These are phyloP conservation scores for Nakaseomyces uthaithaninus DNA, from an alignment of 1,139 yeast genomes.

Conservation along the genomic window DNA sequence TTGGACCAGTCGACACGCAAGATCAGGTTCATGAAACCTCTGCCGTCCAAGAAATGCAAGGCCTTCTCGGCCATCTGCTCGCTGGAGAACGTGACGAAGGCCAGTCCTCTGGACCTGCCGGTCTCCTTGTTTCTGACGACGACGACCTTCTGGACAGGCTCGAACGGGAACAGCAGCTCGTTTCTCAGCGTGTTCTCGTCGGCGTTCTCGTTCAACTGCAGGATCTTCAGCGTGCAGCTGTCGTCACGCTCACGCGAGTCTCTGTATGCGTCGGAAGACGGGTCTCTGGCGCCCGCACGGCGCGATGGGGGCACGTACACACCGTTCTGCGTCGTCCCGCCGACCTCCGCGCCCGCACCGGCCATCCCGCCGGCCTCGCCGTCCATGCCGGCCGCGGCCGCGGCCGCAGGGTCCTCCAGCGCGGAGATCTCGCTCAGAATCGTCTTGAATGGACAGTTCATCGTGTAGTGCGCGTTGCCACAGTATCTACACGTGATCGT, in stretches of 20 bases:
- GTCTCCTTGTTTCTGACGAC: constrained; percentile 89
- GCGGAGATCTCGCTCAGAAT: constrained; percentile 56
- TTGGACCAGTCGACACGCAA: constrained; percentile 62
- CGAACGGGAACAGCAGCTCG: constrained; percentile 65
- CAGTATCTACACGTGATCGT: constrained; percentile 77
- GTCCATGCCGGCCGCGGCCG: constrained; percentile 28
- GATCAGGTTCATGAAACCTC: constrained; percentile 88
- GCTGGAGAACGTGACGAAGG: constrained; percentile 80
- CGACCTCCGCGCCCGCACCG: constrained; percentile 19
- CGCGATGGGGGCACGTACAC: constrained; percentile 64
- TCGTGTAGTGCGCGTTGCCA: constrained; percentile 89
- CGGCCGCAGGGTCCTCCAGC: constrained; percentile 35
- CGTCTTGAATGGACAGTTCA: constrained; percentile 94
- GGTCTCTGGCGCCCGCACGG: constrained; percentile 47
- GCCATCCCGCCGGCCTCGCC: constrained; percentile 33
- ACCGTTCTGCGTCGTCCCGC: constrained; percentile 27
- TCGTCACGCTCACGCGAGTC: constrained; percentile 69
- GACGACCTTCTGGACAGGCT: constrained; percentile 71
- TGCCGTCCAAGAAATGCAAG: constrained; percentile 71
- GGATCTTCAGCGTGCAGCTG: constrained; percentile 77
- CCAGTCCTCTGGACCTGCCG: constrained; percentile 91
- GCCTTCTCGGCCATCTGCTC: constrained; percentile 71
- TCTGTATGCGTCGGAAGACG: constrained; percentile 35
- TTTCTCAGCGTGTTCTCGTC: constrained; percentile 74
- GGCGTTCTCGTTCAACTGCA: constrained; percentile 82